Conservation (phyloP, 164 flowering plant species). For the Liquidambar formosana region DNA sequence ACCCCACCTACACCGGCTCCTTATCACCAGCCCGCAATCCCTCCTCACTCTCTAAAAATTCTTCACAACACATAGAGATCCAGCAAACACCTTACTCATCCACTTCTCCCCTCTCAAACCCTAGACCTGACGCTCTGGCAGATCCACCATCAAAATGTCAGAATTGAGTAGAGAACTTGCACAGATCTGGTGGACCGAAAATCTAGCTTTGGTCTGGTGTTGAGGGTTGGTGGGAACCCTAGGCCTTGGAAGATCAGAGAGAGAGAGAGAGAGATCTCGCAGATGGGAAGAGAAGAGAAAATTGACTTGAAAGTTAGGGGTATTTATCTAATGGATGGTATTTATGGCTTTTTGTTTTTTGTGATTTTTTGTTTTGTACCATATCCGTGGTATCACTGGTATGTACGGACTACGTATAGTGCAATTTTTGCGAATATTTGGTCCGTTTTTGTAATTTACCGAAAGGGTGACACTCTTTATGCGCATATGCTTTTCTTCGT, state of each 20-base stretch:
- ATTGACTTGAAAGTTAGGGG: background rate
- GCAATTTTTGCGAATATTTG: no score
- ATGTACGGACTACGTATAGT: no score
- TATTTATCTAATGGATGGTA: background rate
- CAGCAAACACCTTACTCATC: background rate
- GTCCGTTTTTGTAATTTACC: no score
- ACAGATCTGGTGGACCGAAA: no score
- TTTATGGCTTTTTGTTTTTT: no score
- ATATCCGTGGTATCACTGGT: no score
- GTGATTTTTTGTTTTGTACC: no score
- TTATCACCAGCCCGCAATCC: slow-evolving; percentile 20
- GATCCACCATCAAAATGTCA: background rate
- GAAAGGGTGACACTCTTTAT: no score
- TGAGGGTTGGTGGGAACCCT: background rate
- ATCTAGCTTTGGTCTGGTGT: background rate
- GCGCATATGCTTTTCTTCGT: no score
- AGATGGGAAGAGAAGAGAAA: background rate
- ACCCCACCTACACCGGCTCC: slow-evolving; percentile 29
- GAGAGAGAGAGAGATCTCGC: background rate
- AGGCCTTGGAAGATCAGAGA: background rate
- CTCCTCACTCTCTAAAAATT: slow-evolving; percentile 10
- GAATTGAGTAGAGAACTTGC: no score
- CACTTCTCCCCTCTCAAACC: slow-evolving; percentile 1
- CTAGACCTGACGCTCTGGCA: background rate
- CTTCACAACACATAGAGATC: slow-evolving; percentile 10